Base-by-base conservation (phyloP, 257 asterid genomes). In the Schizonepeta tenuifolia region DNA sequence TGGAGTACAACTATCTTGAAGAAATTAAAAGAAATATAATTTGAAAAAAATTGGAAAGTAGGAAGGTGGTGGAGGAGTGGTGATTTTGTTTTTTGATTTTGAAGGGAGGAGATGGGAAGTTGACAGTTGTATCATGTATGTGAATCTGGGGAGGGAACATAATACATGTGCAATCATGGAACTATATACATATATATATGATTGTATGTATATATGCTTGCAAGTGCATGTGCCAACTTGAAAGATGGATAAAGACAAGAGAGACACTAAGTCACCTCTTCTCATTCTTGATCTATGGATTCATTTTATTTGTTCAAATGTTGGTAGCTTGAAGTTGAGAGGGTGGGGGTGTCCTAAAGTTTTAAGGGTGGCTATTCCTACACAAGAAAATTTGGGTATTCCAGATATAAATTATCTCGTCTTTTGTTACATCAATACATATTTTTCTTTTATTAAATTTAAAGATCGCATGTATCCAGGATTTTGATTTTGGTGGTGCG, bases 111-210 rank as follows among this genome's bases (percentile, higher is more conserved):
- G 36, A 79, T 60, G 84, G 26, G 70, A 49, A 80, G 26, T 75
- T 80, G 92, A 85, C 90, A 86, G 89, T 79, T 85, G 90, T 85
- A 28, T 28, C 33, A 28, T 28, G 33, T 31, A 77, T 59, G 64
- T 87, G 87, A 78, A 82, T 73, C 71, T 82, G 80, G 83, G 76
- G 61, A 78, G 82, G 95, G 94, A 87, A 86, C 95, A 87, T 38
- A 43, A 53, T 71, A 81, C 96, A 88, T 89, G 96, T 92, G 95
- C 93, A 79, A 83, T 88, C 83, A 82, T 88, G 76, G 57, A 49
- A 77, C 67, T 68, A 65, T 5, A 28, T 73, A 62, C 2, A 70
- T 7, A 28, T 73, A 62, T 15, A n/a, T 10, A 2, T 21, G 12
- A 28, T 1, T 55, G n/a, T 20, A 10, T 9, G 5, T 31, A 10